Conservation (phyloP, 2,329 filamentous ascomycete species). For the Colletotrichum horii region DNA sequence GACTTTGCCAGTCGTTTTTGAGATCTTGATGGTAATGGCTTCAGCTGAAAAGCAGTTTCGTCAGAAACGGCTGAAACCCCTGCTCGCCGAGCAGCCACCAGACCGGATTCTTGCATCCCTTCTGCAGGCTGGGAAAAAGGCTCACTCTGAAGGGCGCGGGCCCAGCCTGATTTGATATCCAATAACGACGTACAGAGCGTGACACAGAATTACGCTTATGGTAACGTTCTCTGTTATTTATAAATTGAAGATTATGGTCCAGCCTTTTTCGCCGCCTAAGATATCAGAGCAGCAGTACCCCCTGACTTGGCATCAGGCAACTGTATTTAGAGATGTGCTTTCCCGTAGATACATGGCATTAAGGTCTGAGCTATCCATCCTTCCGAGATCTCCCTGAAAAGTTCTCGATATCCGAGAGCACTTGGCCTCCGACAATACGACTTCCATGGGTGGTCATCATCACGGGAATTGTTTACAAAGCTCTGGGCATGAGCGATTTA, state of each 20-base stretch:
- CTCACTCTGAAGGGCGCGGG: not conserved
- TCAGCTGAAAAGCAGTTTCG: not conserved
- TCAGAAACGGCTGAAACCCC: rapidly evolving
- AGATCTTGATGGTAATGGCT: not conserved
- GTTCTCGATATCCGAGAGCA: too few relatives aligned
- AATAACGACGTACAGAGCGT: not conserved
- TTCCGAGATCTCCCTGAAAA: too few relatives aligned
- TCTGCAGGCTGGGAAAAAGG: not conserved
- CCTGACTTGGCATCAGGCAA: too few relatives aligned
- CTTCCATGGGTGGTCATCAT: too few relatives aligned
- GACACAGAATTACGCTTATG: not conserved
- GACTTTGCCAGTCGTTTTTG: rapidly evolving
- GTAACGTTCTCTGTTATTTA: rapidly evolving
- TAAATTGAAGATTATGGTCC: not conserved
- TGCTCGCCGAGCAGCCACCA: not conserved
- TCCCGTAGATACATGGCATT: too few relatives aligned
- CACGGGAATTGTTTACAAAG: too few relatives aligned
- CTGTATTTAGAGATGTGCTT: too few relatives aligned
- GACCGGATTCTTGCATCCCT: not conserved
- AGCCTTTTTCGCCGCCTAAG: rapidly evolving
- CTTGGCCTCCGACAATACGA: too few relatives aligned
- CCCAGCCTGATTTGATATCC: not conserved
- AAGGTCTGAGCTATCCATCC: too few relatives aligned
- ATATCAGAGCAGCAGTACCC: not conserved
- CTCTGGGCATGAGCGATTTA: too few relatives aligned